Conservation (phyloP, 768 basidiomycete species). For the Candolleomyces eurysporus region DNA sequence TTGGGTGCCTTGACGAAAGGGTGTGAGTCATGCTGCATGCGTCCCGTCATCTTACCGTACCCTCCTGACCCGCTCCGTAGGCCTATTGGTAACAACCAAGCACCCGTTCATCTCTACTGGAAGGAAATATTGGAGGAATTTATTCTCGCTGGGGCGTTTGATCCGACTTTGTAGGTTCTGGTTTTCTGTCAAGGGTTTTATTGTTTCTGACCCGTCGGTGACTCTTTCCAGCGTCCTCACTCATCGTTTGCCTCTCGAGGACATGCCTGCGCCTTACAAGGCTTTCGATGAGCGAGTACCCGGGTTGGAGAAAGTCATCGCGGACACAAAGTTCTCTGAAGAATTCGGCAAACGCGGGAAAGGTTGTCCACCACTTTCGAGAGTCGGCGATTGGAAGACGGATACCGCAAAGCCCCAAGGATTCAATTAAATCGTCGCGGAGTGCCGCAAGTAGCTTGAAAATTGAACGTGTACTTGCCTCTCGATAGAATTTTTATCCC, state of each 20-base stretch:
- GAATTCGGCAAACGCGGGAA: conserved; percentile 18
- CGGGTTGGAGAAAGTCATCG: conserved; percentile 72
- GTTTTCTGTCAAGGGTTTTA: neutral
- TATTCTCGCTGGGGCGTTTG: conserved; percentile 63
- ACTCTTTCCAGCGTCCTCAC: conserved; percentile 40
- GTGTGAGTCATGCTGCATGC: too few species aligned
- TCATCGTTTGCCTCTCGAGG: conserved; percentile 63
- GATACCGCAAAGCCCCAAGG: neutral
- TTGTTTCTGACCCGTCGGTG: neutral
- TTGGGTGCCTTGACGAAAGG: too few species aligned
- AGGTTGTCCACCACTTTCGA: conserved; percentile 50
- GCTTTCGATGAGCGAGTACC: conserved; percentile 56
- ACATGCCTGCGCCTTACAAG: conserved; percentile 60
- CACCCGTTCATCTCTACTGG: conserved; percentile 75
- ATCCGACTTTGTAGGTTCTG: conserved; percentile 53
- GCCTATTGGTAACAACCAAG: too few species aligned
- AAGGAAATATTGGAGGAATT: conserved; percentile 64
- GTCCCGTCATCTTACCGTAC: too few species aligned
- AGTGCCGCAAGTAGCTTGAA: too few species aligned
- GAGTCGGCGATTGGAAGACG: conserved; percentile 46
- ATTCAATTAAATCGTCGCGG: neutral
- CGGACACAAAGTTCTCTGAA: too few species aligned
- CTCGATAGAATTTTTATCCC: too few species aligned
- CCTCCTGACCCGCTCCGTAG: too few species aligned
- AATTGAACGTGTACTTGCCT: too few species aligned